Evolutionary conservation across 73 alveolate genomes (phyloP).

Genomic region (Urostyla sp.): DNA sequence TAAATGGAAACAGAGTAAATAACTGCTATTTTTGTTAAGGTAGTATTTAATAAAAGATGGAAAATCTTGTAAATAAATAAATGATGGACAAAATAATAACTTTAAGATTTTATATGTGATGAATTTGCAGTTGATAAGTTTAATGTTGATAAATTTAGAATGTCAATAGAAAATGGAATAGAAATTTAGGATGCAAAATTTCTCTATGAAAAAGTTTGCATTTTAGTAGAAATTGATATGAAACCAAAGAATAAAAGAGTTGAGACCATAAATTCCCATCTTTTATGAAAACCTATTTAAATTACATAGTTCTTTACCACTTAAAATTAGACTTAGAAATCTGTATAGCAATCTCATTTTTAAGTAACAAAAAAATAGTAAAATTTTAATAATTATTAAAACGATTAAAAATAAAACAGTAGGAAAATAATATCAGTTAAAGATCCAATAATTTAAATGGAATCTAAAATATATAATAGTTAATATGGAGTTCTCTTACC

Average conservation of each 20-base stretch:
- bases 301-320: not conserved
- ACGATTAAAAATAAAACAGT: not conserved
- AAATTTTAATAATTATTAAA: too few relatives aligned
- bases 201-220: not conserved
- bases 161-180: not conserved
- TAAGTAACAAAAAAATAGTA: not conserved
- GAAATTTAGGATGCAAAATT: not conserved
- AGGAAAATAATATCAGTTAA: not conserved
- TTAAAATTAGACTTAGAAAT: not conserved
- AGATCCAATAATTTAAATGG: not conserved
- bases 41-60: not conserved
- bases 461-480: too few relatives aligned
- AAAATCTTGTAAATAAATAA: not conserved
- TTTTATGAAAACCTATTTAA: constrained; percentile 4
- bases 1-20: too few relatives aligned
- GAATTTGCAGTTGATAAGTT: not conserved
- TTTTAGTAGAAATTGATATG: not conserved
- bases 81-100: not conserved
- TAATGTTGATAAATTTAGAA: not conserved
- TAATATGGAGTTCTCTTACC: not conserved
- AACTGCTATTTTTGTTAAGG: not conserved
- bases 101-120: constrained; percentile 4
- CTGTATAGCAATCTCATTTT: not conserved
- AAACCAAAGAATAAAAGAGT: not conserved
- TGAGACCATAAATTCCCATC: not conserved